A percentile compares a stretch with the other conserved stretches of the same genome.
Conservation (phyloP, 345 rosid genomes). For the Eucalyptus tenuipes region DNA sequence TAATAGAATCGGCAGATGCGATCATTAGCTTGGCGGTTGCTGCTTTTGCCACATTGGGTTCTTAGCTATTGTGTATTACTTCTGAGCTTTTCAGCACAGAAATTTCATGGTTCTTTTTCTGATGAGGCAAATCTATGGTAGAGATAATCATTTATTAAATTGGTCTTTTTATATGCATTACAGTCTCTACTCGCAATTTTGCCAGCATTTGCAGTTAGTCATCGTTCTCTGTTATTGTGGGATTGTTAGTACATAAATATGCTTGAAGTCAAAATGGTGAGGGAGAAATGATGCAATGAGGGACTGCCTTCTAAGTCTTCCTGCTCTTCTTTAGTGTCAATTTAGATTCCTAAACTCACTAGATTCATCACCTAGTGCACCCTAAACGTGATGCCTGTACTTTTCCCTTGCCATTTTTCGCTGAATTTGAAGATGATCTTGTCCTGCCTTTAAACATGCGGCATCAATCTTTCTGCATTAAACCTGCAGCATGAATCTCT, state of each 20-base stretch:
- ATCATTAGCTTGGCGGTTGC: background rate
- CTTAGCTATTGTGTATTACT: background rate
- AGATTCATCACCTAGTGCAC: background rate
- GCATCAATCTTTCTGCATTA: background rate
- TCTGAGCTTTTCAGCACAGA: background rate
- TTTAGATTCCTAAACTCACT: background rate
- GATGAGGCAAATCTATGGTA: background rate
- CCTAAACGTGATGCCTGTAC: background rate
- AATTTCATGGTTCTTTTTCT: background rate
- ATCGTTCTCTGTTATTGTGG: background rate
- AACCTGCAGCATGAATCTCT: background rate
- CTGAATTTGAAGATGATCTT: background rate
- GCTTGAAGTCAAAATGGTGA: background rate
- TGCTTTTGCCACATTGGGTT: background rate
- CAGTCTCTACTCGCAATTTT: background rate
- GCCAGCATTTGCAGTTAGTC: background rate
- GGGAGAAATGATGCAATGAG: background rate
- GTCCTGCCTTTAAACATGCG: background rate
- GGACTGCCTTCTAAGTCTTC: background rate
- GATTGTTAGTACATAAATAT: background rate
- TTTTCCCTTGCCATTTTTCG: background rate
- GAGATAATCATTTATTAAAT: background rate
- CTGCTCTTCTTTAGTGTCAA: background rate
- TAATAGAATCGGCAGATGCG: background rate
- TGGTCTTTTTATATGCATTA: background rate